Evolutionary conservation across 116 monocot species (phyloP).

Genomic region (Cymodocea nodosa): DNA sequence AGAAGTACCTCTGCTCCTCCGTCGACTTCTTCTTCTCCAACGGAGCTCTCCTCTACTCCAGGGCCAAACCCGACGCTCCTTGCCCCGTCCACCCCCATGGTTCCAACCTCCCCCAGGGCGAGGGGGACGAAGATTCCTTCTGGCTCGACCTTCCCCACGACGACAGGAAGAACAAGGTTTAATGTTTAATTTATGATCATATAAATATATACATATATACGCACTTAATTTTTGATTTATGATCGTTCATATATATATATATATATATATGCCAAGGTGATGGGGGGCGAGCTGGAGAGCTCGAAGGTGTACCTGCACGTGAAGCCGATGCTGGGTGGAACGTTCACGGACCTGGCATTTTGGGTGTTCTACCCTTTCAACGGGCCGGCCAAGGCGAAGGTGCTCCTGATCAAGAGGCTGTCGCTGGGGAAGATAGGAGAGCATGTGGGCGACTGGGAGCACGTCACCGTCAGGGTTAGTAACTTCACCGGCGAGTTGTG

Average conservation of each 20-base stretch:
- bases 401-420: constrained; percentile 19
- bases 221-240: too few species aligned
- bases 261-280: constrained; percentile 3
- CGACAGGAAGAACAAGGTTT: constrained; percentile 9
- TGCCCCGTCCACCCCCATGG: constrained; percentile 23
- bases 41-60: constrained; percentile 51
- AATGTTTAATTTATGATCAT: too few species aligned
- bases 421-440: constrained; percentile 48
- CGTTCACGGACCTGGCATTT: constrained; percentile 53
- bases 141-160: constrained; percentile 69
- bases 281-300: constrained; percentile 40
- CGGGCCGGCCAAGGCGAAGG: constrained; percentile 45
- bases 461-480: constrained; percentile 68
- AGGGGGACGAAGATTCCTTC: constrained; percentile 47
- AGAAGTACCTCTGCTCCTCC: constrained; percentile 61
- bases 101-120: constrained; percentile 64
- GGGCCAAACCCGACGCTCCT: constrained; percentile 12
- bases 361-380: constrained; percentile 95
- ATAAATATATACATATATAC: too few species aligned
- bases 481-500: constrained; percentile 54
- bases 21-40: constrained; percentile 66
- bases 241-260: too few species aligned
- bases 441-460: constrained; percentile 94
- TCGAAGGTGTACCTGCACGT: constrained; percentile 46
- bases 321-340: constrained; percentile 60